These are phyloP conservation scores for Thalassiosira exigua DNA, from an alignment of 352 stramenopile genomes.

Conservation along the genomic window DNA sequence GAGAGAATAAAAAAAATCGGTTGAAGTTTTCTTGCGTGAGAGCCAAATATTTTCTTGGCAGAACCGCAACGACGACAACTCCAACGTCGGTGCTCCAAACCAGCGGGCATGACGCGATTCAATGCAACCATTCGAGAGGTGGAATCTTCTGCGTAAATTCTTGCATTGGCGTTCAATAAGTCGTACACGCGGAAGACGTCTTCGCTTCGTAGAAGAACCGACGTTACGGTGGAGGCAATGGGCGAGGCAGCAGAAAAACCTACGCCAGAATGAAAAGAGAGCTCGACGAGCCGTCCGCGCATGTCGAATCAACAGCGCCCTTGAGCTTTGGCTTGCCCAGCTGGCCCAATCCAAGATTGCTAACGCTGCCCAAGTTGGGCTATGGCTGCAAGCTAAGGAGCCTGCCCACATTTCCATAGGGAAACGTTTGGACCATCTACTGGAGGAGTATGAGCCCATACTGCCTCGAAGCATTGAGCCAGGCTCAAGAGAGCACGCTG, in stretches of 20 bases:
- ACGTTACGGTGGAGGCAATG: slow-evolving; percentile 16
- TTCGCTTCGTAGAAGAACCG: slow-evolving; percentile 15
- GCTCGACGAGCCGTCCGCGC: slow-evolving; percentile 21
- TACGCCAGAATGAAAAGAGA: slow-evolving; percentile 10
- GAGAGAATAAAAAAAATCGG: slow-evolving; percentile 1
- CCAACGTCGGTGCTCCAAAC: background rate
- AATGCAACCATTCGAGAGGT: slow-evolving; percentile 11
- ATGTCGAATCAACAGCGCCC: slow-evolving; percentile 14
- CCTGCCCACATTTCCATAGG: slow-evolving; percentile 13
- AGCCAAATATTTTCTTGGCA: too few relatives aligned
- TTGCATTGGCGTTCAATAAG: slow-evolving; percentile 24
- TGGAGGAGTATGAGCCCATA: slow-evolving; percentile 24
- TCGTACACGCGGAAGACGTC: slow-evolving; percentile 13
- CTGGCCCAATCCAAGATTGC: slow-evolving; percentile 16
- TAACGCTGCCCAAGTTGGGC: slow-evolving; percentile 15
- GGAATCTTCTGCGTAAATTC: slow-evolving; percentile 14
- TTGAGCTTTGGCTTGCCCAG: slow-evolving; percentile 18
- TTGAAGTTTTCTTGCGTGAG: too few relatives aligned
- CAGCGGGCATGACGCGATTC: background rate
- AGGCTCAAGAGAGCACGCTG: too few relatives aligned
- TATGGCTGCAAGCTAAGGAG: slow-evolving; percentile 7
- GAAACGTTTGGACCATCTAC: slow-evolving; percentile 23
- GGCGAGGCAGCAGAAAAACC: slow-evolving; percentile 12
- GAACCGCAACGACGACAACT: too few relatives aligned
- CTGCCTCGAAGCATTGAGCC: too few relatives aligned